Percentiles rank a stretch among this genome's conserved stretches.
Evolutionary conservation across 768 basidiomycete species (phyloP).

Genomic region (Strobilomyces dryophilus): DNA sequence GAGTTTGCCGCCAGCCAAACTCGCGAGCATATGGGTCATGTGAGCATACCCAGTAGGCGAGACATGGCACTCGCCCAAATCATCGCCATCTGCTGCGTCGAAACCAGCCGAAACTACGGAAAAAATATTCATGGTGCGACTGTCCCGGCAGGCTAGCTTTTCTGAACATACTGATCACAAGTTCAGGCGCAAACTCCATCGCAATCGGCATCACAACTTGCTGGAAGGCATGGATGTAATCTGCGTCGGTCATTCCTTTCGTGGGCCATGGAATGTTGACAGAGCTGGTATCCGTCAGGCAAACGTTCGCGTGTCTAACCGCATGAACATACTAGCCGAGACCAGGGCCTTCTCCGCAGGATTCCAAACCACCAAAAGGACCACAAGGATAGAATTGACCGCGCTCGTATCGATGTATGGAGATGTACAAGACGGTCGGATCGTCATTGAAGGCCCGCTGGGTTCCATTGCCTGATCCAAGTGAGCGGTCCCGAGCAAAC

Average conservation of each 20-base stretch:
- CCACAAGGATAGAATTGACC: constrained; percentile 93
- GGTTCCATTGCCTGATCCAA: constrained; percentile 82
- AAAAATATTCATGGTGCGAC: not conserved
- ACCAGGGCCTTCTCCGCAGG: constrained; percentile 80
- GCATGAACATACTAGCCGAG: constrained; percentile 69
- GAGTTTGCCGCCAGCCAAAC: constrained; percentile 81
- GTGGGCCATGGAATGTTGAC: constrained; percentile 97
- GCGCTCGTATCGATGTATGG: constrained; percentile 90
- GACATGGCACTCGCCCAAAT: constrained; percentile 87
- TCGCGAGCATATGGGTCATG: constrained; percentile 96
- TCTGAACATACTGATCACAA: constrained; percentile 79
- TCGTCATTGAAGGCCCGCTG: constrained; percentile 96
- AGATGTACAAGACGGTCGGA: constrained; percentile 87
- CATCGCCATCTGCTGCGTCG: constrained; percentile 92
- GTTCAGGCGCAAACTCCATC: constrained; percentile 91
- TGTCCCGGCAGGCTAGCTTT: not conserved
- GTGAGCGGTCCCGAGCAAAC: constrained; percentile 6
- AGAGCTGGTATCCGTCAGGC: constrained; percentile 48
- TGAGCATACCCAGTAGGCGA: constrained; percentile 93
- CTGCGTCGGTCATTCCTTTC: constrained; percentile 86
- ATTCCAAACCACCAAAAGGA: constrained; percentile 81
- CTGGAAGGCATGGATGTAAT: constrained; percentile 96
- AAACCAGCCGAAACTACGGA: constrained; percentile 91
- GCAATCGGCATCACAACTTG: constrained; percentile 96
- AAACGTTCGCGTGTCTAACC: constrained; percentile 2